Conservation (phyloP, 2,329 filamentous ascomycete genomes). For the Trichothecium roseum region DNA sequence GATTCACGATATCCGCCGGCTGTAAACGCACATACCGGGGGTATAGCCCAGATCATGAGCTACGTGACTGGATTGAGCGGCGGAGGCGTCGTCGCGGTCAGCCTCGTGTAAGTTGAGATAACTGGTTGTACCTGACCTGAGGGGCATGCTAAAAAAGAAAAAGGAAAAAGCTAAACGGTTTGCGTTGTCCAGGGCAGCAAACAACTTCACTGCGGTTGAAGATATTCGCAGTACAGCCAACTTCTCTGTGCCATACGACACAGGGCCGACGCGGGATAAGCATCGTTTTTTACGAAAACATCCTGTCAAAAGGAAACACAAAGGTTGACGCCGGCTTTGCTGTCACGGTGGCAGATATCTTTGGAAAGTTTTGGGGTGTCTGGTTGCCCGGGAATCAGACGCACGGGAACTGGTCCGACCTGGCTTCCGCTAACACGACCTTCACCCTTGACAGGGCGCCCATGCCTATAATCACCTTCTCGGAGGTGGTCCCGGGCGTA, state of each 20-base stretch:
- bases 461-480: constrained; percentile 16
- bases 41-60: constrained; percentile 12
- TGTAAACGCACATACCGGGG: constrained; percentile 11
- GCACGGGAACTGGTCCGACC: constrained; percentile 13
- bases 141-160: fast-evolving
- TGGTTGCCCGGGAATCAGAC: constrained; percentile 10
- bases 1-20: constrained; percentile 13
- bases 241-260: constrained; percentile 11
- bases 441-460: constrained; percentile 13
- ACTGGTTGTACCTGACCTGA: fast-evolving
- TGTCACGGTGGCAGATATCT: constrained; percentile 14
- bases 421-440: constrained; percentile 6
- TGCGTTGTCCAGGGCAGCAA: constrained; percentile 14
- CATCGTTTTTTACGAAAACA: constrained; percentile 7
- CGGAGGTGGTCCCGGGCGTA: constrained; percentile 15
- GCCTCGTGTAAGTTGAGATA: constrained; percentile 11
- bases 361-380: constrained; percentile 16
- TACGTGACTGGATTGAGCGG: constrained; percentile 17
- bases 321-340: constrained; percentile 14
- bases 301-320: constrained; percentile 12
- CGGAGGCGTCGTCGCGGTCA: constrained; percentile 15
- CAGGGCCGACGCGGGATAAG: constrained; percentile 8
- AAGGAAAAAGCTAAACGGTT: too few relatives aligned
- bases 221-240: constrained; percentile 10
- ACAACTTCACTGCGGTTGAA: constrained; percentile 12